Conservation (phyloP, 805 yeast species). For the Kodamaea leandrae region DNA sequence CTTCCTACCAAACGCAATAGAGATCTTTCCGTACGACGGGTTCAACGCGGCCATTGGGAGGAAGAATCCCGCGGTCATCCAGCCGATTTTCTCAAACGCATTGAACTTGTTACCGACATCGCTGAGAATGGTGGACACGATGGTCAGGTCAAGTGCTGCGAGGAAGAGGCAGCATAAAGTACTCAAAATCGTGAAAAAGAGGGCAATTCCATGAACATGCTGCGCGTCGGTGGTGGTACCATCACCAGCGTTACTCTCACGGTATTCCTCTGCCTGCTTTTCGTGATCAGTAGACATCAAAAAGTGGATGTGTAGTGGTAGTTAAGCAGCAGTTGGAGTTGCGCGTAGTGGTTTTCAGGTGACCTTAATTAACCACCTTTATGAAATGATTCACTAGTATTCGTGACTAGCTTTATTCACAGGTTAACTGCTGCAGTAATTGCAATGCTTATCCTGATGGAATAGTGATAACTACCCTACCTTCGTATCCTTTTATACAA, state of each 20-base stretch:
- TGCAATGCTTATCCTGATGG: too few relatives aligned
- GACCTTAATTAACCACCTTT: too few relatives aligned
- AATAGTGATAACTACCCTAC: too few relatives aligned
- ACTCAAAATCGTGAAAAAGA: slow-evolving; percentile 24
- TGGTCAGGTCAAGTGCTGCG: slow-evolving; percentile 57
- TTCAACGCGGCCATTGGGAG: slow-evolving; percentile 52
- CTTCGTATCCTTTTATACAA: too few relatives aligned
- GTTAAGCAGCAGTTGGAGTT: too few relatives aligned
- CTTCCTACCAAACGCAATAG: slow-evolving; percentile 58
- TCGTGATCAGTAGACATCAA: slow-evolving; percentile 13
- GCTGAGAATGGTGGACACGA: slow-evolving; percentile 49
- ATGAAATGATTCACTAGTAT: too few relatives aligned
- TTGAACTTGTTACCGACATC: slow-evolving; percentile 49
- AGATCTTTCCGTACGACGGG: slow-evolving; percentile 56
- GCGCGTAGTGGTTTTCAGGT: too few relatives aligned
- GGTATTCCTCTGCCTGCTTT: slow-evolving; percentile 29
- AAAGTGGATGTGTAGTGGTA: too few relatives aligned
- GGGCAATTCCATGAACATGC: slow-evolving; percentile 26
- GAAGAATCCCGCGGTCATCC: slow-evolving; percentile 56
- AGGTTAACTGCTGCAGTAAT: too few relatives aligned
- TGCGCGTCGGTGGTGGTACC: slow-evolving; percentile 38
- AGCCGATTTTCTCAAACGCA: slow-evolving; percentile 51
- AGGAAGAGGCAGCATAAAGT: slow-evolving; percentile 31
- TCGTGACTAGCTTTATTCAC: too few relatives aligned
- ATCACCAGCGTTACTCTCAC: slow-evolving; percentile 41